A percentile compares a stretch with the other conserved stretches of the same genome.
phyloP scores from a whole-genome alignment of 78 protist genomes.

The Dictyostelium firmibasis region DNA sequence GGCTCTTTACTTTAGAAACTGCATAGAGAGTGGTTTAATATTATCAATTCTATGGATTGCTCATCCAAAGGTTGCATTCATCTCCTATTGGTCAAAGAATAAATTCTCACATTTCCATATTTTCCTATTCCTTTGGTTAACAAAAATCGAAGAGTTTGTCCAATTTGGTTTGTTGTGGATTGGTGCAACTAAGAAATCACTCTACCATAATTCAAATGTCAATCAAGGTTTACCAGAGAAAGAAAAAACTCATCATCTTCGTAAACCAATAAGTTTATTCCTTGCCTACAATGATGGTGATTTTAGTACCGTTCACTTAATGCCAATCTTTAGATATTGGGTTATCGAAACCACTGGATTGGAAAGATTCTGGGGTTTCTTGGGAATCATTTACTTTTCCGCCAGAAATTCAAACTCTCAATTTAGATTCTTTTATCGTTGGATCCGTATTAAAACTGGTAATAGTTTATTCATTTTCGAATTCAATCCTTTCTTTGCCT shows the following conservation, averaged over 20 bases:
- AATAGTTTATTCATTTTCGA: not conserved
- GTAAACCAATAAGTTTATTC: slow-evolving; percentile 33
- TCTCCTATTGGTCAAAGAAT: slow-evolving; percentile 24
- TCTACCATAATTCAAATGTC: not conserved
- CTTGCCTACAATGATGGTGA: slow-evolving; percentile 34
- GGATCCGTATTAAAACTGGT: slow-evolving; percentile 46
- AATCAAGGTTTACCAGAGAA: not conserved
- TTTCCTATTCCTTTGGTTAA: slow-evolving; percentile 14
- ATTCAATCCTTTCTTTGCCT: slow-evolving; percentile 50
- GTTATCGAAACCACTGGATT: not conserved
- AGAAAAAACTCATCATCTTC: not conserved
- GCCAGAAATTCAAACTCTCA: not conserved
- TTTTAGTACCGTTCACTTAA: not conserved
- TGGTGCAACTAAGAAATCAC: not conserved
- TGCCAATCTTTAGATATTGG: slow-evolving; percentile 56
- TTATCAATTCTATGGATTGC: slow-evolving; percentile 37
- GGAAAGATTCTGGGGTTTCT: slow-evolving; percentile 35
- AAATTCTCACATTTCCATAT: slow-evolving; percentile 24
- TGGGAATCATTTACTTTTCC: slow-evolving; percentile 28
- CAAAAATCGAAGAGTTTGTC: slow-evolving; percentile 11
- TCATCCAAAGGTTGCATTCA: slow-evolving; percentile 49
- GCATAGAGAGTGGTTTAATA: not conserved
- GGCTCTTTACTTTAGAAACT: not conserved
- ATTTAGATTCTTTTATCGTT: slow-evolving; percentile 55
- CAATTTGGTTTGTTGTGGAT: slow-evolving; percentile 64